A percentile compares a stretch with the other conserved stretches of the same genome.
Conservation (phyloP, 73 alveolate species). For the Paramecium pentaurelia region DNA sequence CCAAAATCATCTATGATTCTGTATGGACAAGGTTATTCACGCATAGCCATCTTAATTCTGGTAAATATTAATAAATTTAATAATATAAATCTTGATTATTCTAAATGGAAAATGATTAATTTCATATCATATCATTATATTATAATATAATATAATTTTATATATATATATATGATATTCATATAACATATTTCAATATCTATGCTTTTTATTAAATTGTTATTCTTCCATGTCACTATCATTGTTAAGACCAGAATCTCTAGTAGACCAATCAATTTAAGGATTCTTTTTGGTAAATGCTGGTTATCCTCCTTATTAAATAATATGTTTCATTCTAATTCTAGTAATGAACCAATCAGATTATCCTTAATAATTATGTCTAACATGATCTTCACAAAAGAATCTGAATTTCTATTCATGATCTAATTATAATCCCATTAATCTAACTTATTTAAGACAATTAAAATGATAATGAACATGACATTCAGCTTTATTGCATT, state of each 20-base stretch:
- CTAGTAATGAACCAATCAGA: constrained; percentile 49
- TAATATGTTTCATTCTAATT: constrained; percentile 49
- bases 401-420: constrained; percentile 45
- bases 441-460: constrained; percentile 32
- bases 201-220: background rate
- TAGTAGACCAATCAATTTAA: constrained; percentile 26
- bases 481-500: constrained; percentile 39
- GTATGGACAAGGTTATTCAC: constrained; percentile 78
- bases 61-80: background rate
- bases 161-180: background rate
- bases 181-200: background rate
- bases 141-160: background rate
- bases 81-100: background rate
- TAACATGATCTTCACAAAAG: constrained; percentile 52
- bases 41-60: constrained; percentile 46
- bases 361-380: constrained; percentile 43
- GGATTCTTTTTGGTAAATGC: constrained; percentile 43
- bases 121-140: too few relatives aligned
- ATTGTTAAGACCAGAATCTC: background rate
- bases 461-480: constrained; percentile 52
- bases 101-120: background rate
- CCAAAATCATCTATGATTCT: constrained; percentile 83
- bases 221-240: background rate
- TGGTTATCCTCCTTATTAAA: constrained; percentile 47
- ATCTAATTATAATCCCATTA: constrained; percentile 30